Percentiles rank a stretch among this genome's conserved stretches.
Conservation (phyloP, 306 rosid species). For the Vigna radiata region DNA sequence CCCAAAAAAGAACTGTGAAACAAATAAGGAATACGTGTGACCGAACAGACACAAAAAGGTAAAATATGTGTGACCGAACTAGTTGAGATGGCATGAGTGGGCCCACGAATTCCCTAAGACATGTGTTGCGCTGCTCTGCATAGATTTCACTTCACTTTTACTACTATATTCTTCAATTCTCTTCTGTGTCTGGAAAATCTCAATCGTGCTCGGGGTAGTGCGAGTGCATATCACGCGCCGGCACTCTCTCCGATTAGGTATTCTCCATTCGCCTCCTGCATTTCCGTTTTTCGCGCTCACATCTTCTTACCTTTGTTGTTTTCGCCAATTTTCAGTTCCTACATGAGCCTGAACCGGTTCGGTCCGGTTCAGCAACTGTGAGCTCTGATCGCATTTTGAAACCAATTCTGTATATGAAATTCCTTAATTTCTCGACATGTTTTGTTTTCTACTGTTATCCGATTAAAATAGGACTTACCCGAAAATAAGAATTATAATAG, state of each 20-base stretch:
- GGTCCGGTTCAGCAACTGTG: constrained; percentile 12
- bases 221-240: constrained; percentile 40
- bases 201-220: neutral
- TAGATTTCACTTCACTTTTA: neutral
- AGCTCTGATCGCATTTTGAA: neutral
- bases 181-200: neutral
- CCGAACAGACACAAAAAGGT: neutral
- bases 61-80: neutral
- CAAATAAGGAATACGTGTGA: neutral
- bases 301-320: neutral
- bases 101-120: neutral
- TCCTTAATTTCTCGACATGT: neutral
- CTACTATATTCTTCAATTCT: neutral
- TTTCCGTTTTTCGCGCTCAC: constrained; percentile 6
- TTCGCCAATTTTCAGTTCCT: neutral
- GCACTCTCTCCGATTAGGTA: constrained; percentile 41
- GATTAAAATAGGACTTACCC: neutral
- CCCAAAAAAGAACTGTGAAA: too few relatives aligned
- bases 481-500: neutral
- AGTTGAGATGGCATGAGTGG: neutral
- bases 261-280: neutral
- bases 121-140: neutral
- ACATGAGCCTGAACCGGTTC: constrained; percentile 6
- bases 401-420: neutral
- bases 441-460: neutral